Conservation (phyloP, 2,329 filamentous ascomycete genomes). For the Pseudocercospora musae region DNA sequence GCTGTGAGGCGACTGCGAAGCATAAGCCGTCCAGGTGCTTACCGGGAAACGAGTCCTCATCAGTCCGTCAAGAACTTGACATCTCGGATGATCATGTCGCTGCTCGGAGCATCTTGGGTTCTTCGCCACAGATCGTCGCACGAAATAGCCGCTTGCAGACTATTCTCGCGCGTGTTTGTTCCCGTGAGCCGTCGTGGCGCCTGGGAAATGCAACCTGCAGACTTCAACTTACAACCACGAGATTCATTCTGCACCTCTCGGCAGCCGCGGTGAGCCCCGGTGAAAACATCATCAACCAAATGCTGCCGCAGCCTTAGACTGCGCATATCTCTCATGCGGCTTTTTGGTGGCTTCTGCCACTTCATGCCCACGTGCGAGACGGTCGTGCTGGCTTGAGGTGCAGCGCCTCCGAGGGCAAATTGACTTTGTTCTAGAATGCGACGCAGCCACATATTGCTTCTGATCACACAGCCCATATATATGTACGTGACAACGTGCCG, state of each 20-base stretch:
- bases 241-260: neutral
- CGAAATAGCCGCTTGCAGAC: conserved; percentile 5
- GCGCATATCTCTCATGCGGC: neutral
- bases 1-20: neutral
- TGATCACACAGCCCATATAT: neutral
- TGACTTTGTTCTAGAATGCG: conserved; percentile 1
- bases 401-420: neutral
- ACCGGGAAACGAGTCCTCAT: neutral
- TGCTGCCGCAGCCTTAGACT: neutral
- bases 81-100: neutral
- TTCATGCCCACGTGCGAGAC: conserved; percentile 3
- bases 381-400: neutral
- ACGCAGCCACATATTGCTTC: neutral
- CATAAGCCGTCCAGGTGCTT: conserved; percentile 1
- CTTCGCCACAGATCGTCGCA: conserved; percentile 7
- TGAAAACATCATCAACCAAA: neutral
- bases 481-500: neutral
- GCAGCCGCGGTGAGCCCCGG: neutral
- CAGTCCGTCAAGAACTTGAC: neutral
- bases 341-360: neutral
- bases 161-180: conserved; percentile 7
- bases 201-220: conserved; percentile 3
- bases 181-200: conserved; percentile 17
- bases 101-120: neutral
- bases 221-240: neutral